These are phyloP conservation scores for Trifolium subterraneum DNA, from an alignment of 306 rosid genomes.

Conservation along the genomic window DNA sequence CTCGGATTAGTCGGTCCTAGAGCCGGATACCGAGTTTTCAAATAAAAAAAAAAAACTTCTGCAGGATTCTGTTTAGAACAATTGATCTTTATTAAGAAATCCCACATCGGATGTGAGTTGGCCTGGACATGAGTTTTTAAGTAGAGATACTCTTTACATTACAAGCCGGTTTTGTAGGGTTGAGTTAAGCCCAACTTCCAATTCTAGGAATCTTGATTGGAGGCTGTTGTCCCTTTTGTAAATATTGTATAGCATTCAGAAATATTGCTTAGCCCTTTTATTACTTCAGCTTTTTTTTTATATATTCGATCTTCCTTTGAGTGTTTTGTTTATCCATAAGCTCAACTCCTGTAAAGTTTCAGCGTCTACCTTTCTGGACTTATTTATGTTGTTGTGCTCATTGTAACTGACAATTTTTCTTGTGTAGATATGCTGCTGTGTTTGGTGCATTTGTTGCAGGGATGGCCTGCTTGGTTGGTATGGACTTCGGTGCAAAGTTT, in stretches of 20 bases:
- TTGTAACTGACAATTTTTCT: conserved; percentile 38
- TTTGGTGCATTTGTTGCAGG: conserved; percentile 93
- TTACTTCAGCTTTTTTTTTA: conserved; percentile 25
- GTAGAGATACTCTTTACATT: too few relatives aligned
- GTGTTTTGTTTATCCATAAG: background rate
- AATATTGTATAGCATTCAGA: background rate
- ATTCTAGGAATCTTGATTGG: background rate
- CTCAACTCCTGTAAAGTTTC: too few relatives aligned
- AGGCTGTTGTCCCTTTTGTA: conserved; percentile 21
- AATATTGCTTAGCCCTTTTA: conserved; percentile 7
- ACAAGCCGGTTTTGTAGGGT: too few relatives aligned
- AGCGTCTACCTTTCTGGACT: too few relatives aligned
- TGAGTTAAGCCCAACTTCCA: too few relatives aligned
- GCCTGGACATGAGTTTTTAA: too few relatives aligned
- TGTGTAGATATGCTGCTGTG: conserved; percentile 86
- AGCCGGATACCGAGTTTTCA: too few relatives aligned
- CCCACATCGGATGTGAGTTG: too few relatives aligned
- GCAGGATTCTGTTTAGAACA: conserved; percentile 5
- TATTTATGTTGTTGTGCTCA: too few relatives aligned
- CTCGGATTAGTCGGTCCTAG: too few relatives aligned
- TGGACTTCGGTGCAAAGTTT: conserved; percentile 80
- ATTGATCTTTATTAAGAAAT: background rate
- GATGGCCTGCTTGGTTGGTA: conserved; percentile 80
- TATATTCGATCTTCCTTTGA: conserved; percentile 21
- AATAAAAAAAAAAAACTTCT: too few relatives aligned